Base-by-base conservation (phyloP, 2,329 filamentous ascomycete species). In the Paracoccidioides lutzii region DNA sequence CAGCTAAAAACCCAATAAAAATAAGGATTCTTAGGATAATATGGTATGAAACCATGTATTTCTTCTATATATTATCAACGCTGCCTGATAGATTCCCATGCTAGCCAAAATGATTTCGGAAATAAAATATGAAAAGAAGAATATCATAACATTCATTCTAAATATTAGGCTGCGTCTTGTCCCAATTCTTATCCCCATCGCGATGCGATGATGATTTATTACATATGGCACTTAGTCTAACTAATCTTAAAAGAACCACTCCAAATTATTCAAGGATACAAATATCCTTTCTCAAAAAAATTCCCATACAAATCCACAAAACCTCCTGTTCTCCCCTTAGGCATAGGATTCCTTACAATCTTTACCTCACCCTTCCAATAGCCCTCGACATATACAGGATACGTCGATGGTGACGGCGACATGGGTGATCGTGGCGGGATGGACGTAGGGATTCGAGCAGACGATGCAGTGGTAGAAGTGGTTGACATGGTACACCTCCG, bases 301-400 rank as follows among this genome's bases (percentile, higher is more conserved):
- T 79, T 79, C 3, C 77, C 77, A 65, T 77, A 79, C 61, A 75
- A 76, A 62, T 76, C 74, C 42, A 79, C 75, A 35, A 71, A 68
- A 9, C 74, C 50, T 49, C 64, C 50, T 50, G 64, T 73, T 53
- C 73, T 68, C 9, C 65, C 63, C 54, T 71, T 67, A 0, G 66
- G 66, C 10, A 66, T 64, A 14, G 70, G 42, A 22, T 74, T 73
- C 40, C 79, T 69, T n/a, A 83, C 69, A 35, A 83, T 73, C 54
- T 78, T 78, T 30, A 84, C 75, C 38, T 80, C 72, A 5, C 81
- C 81, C 35, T 77, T 74, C 81, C 81, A 84, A 59, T 80, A 75
- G 0, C 81, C 81, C 55, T 81, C 77, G 0, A 81, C 73, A 59
- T 69, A 71, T n/a, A 67, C 10, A 12, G 48, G 35, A 38, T 41